These are phyloP conservation scores for Coemansia sp. DNA, from an alignment of 192 early-diverging fungal genomes.

Conservation along the genomic window DNA sequence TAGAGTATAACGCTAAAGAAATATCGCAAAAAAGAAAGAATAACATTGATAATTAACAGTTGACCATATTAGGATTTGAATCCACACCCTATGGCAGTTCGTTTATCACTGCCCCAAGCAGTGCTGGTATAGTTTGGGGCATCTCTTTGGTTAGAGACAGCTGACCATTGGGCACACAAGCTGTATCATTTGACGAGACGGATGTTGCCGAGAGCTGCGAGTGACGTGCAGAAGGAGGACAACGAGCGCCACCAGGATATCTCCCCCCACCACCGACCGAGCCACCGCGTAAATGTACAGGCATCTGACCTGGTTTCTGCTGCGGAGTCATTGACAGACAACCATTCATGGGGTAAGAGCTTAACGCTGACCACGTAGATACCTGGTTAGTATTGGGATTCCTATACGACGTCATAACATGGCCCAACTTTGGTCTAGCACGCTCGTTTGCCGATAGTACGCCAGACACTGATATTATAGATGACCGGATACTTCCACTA, in stretches of 20 bases:
- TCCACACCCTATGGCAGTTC: background rate
- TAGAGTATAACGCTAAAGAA: background rate
- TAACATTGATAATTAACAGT: background rate
- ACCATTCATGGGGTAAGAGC: background rate
- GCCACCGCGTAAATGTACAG: slow-evolving; percentile 1
- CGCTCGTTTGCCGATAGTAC: slow-evolving; percentile 24
- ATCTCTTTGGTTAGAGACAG: slow-evolving; percentile 30
- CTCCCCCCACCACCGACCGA: background rate
- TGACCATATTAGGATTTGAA: background rate
- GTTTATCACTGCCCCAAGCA: background rate
- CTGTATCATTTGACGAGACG: slow-evolving; percentile 50
- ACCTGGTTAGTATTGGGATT: slow-evolving; percentile 37
- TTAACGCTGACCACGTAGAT: slow-evolving; percentile 38
- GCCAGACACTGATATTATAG: slow-evolving; percentile 29
- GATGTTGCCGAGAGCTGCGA: slow-evolving; percentile 48
- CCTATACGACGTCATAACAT: slow-evolving; percentile 43
- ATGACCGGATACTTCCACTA: slow-evolving; percentile 21
- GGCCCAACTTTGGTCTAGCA: slow-evolving; percentile 34
- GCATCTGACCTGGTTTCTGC: background rate
- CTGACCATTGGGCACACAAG: slow-evolving; percentile 36
- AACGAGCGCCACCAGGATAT: background rate
- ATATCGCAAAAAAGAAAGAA: background rate
- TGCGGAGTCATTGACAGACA: background rate
- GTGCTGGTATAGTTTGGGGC: background rate
- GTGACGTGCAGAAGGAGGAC: slow-evolving; percentile 10